Conservation (phyloP, 2,329 filamentous ascomycete species). For the Capronia coronata region DNA sequence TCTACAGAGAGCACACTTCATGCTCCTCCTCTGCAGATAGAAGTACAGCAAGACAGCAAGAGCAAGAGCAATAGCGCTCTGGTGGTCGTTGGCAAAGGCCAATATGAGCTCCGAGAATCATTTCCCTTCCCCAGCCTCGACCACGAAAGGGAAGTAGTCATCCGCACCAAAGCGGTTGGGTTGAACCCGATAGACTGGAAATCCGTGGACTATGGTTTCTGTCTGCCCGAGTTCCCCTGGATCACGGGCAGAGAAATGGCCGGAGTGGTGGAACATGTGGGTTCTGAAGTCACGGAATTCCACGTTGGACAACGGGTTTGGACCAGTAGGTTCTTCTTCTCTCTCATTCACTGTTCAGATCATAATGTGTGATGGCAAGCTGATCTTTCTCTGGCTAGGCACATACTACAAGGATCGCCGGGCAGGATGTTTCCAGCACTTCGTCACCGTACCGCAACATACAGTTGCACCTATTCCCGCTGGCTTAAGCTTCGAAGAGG, state of each 20-base stretch:
- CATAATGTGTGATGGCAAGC: background rate
- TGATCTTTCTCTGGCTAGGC: constrained; percentile 5
- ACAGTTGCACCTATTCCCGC: constrained; percentile 38
- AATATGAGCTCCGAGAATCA: no score
- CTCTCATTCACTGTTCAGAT: no score
- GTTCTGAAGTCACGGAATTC: constrained; percentile 27
- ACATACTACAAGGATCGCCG: constrained; percentile 41
- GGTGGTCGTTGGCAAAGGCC: no score
- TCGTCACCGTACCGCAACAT: constrained; percentile 38
- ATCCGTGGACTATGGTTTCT: constrained; percentile 41
- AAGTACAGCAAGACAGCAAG: no score
- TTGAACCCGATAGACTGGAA: constrained; percentile 41
- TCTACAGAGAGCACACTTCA: no score
- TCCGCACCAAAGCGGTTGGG: no score
- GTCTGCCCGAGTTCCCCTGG: constrained; percentile 37
- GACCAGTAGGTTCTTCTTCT: constrained; percentile 29
- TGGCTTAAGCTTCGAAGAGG: constrained; percentile 32
- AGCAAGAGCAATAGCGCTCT: no score
- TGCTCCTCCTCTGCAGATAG: no score
- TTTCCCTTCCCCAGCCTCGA: no score
- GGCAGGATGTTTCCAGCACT: constrained; percentile 41
- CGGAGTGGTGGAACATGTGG: constrained; percentile 30
- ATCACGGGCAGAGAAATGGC: constrained; percentile 34
- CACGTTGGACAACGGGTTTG: constrained; percentile 32
- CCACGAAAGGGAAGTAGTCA: no score